Conservation (phyloP, 2,329 filamentous ascomycete genomes). For the Xylaria sp. region DNA sequence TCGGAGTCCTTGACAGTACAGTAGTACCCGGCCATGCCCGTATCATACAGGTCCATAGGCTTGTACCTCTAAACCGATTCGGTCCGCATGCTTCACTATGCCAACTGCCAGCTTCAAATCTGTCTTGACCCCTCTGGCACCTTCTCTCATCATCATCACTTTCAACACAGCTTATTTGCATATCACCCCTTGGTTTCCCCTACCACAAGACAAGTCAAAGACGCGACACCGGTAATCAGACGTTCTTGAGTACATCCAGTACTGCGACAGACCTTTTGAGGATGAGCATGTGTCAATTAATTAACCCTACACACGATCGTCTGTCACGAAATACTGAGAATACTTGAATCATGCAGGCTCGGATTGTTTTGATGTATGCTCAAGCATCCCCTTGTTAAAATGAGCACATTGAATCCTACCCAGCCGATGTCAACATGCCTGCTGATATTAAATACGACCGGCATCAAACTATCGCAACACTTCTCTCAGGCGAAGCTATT, state of each 20-base stretch:
- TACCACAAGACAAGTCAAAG: slow-evolving; percentile 3
- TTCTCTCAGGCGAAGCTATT: slow-evolving; percentile 6
- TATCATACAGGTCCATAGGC: neutral
- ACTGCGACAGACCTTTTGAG: neutral
- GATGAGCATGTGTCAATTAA: neutral
- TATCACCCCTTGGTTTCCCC: neutral
- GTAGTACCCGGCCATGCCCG: neutral
- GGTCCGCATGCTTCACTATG: neutral
- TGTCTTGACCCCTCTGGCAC: no score
- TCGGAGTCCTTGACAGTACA: neutral
- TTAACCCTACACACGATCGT: slow-evolving; percentile 1
- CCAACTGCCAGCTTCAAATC: no score
- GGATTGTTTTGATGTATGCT: slow-evolving; percentile 2
- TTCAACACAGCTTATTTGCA: slow-evolving; percentile 1
- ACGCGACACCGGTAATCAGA: slow-evolving; percentile 1
- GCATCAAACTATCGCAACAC: slow-evolving; percentile 8
- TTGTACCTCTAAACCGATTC: neutral
- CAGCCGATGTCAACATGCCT: slow-evolving; percentile 1
- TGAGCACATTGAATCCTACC: slow-evolving; percentile 2
- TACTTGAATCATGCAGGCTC: slow-evolving; percentile 1
- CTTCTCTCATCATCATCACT: slow-evolving; percentile 2
- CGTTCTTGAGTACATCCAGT: slow-evolving; percentile 2
- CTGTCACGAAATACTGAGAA: slow-evolving; percentile 3
- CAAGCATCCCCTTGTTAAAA: neutral
- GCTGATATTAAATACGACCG: neutral